Evolutionary conservation across 2,329 filamentous ascomycete genomes (phyloP).

Genomic region (Didymella lethalis): DNA sequence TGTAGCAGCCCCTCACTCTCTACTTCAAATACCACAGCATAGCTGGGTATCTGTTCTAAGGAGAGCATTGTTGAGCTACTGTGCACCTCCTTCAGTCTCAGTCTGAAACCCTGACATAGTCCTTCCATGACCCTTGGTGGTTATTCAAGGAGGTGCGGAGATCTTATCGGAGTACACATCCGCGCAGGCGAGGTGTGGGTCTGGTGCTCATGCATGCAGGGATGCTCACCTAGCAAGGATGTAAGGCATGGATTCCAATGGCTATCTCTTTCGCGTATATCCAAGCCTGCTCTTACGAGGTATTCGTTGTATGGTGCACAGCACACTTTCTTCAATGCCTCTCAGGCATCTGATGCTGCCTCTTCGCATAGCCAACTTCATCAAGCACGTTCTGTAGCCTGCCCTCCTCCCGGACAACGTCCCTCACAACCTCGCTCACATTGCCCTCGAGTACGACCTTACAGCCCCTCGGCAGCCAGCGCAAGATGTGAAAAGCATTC

Average conservation of each 20-base stretch:
- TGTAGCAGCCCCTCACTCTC: no score
- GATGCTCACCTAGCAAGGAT: neutral
- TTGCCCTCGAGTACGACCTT: slow-evolving; percentile 52
- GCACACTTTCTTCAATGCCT: slow-evolving; percentile 24
- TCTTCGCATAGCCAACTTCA: slow-evolving; percentile 47
- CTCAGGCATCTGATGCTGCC: slow-evolving; percentile 52
- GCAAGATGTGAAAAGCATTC: slow-evolving; percentile 57
- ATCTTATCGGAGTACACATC: neutral
- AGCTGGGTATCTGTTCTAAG: no score
- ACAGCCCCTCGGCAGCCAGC: slow-evolving; percentile 56
- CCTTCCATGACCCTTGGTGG: no score
- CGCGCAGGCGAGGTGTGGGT: neutral
- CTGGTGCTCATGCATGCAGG: neutral
- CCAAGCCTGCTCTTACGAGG: no score
- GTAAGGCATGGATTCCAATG: neutral
- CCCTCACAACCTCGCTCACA: slow-evolving; percentile 50
- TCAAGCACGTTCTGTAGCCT: slow-evolving; percentile 52
- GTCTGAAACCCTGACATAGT: no score
- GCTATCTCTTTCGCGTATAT: neutral
- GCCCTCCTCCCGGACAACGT: slow-evolving; percentile 54
- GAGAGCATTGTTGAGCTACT: no score
- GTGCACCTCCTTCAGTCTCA: no score
- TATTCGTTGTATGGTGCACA: no score
- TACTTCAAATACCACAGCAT: no score
- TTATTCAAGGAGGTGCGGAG: no score